Evolutionary conservation across 2,329 filamentous ascomycete species (phyloP), one percentile per base, ranked within the genome.

Genomic region (Geosmithia morbida): DNA sequence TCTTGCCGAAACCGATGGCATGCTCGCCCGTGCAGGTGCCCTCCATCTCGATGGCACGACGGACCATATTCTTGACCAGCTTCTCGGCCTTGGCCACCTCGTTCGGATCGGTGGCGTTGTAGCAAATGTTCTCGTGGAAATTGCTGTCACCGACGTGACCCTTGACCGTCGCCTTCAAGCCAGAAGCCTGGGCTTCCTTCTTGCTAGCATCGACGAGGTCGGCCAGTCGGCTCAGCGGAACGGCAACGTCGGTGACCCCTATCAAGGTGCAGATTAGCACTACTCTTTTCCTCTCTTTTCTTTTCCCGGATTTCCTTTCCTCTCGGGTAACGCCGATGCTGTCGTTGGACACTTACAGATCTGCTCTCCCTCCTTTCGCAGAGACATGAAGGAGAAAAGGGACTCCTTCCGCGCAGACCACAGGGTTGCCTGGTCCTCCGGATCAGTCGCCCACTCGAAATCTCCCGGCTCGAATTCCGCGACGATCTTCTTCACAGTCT

Each of bases 121-220:
- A 92, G 63, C 90, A 78, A 60, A 94, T 87, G 57, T 79, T 83
- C 57, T 85, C 79, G 59, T 92, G 86, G 65, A 92, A 92, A 59
- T 92, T 92, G 41, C 86, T 86, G 59, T 92, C 86, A 7, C 86
- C 86, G 48, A 92, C 81, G 57, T 94, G 86, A 2, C 86, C 86
- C 3, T 92, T 67, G 18, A 88, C 81, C 55, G 80, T 85, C 1
- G 85, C 84, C 58, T 90, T 88, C 2, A 92, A 65, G 0, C 83
- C 84, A 7, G 90, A 67, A 82, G 81, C 66, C 90, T 89, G 45
- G 82, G 47, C 43, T 37, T 48, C 44, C n/a, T 16, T 20, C 29
- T 49, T 51, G n/a, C 39, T 86, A 22, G 84, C 70, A 60, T 90
- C 85, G 70, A 69, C 67, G 50, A 86, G 81, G 51, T 83, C 78